Evolutionary conservation across 129 eudicot genomes (phyloP).

Genomic region (Pittosporum tobira): DNA sequence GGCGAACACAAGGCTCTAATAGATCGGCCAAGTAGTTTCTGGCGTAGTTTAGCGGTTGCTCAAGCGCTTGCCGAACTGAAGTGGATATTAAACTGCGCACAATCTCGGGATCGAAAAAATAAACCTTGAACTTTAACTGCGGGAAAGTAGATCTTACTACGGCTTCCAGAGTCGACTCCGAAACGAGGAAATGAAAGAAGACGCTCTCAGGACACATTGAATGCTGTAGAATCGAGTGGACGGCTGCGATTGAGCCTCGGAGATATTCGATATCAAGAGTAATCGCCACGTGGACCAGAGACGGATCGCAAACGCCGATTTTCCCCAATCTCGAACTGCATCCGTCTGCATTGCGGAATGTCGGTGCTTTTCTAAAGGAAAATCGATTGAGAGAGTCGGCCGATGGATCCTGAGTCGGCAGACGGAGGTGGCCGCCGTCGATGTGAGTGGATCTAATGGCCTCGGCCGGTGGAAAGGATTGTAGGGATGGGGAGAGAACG

Average conservation of each 20-base stretch:
- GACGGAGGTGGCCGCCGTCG: slow-evolving; percentile 15
- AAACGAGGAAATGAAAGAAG: slow-evolving; percentile 73
- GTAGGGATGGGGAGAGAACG: slow-evolving; percentile 64
- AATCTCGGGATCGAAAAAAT: slow-evolving; percentile 55
- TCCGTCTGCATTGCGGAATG: slow-evolving; percentile 44
- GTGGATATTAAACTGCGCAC: slow-evolving; percentile 59
- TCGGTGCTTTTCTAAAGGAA: slow-evolving; percentile 36
- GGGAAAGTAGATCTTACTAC: slow-evolving; percentile 67
- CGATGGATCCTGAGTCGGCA: slow-evolving; percentile 11
- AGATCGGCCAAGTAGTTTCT: slow-evolving; percentile 71
- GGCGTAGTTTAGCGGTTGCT: slow-evolving; percentile 84
- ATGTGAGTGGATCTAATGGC: slow-evolving; percentile 60
- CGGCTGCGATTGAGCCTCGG: slow-evolving; percentile 90
- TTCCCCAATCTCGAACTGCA: slow-evolving; percentile 20
- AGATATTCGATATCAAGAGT: slow-evolving; percentile 71
- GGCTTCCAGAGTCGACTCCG: slow-evolving; percentile 47
- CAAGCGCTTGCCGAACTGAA: slow-evolving; percentile 79
- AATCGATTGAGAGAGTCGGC: slow-evolving; percentile 9
- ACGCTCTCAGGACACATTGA: slow-evolving; percentile 68
- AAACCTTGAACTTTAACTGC: slow-evolving; percentile 59
- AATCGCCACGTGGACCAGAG: slow-evolving; percentile 72
- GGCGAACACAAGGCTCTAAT: slow-evolving; percentile 55
- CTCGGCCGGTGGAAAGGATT: slow-evolving; percentile 86
- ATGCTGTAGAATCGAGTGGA: slow-evolving; percentile 71
- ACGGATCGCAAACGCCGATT: slow-evolving; percentile 48